Evolutionary conservation across 176 grass and related monocot genomes (phyloP).

Genomic region (Pharus latifolius): DNA sequence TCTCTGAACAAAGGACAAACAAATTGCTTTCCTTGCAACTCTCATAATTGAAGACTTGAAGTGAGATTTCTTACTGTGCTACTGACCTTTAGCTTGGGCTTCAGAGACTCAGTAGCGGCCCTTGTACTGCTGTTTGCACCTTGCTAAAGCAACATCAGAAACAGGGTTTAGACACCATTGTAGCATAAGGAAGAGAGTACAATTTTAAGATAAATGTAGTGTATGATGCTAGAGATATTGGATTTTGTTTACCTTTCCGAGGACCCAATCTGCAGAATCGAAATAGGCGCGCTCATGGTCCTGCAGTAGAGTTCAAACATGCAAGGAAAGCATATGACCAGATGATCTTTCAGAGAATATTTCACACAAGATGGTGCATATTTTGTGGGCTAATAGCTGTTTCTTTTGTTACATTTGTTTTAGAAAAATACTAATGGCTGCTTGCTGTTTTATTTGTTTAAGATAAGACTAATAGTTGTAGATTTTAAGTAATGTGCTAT

Average conservation of each 20-base stretch:
- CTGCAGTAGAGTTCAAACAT: constrained; percentile 24
- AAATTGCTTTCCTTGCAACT: too few relatives aligned
- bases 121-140: constrained; percentile 49
- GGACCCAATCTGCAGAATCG: constrained; percentile 89
- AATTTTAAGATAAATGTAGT: background rate
- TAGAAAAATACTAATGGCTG: background rate
- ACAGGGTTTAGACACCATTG: background rate
- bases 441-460: background rate
- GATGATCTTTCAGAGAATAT: background rate
- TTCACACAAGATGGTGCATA: background rate
- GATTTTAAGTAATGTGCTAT: too few relatives aligned
- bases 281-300: constrained; percentile 89
- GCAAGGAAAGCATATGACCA: background rate
- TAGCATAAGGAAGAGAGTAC: too few relatives aligned
- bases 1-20: constrained; percentile 28
- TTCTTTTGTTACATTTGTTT: too few relatives aligned
- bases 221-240: background rate
- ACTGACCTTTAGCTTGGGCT: constrained; percentile 87
- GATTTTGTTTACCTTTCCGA: constrained; percentile 61
- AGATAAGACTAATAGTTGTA: background rate
- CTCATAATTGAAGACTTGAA: too few relatives aligned
- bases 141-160: constrained; percentile 41
- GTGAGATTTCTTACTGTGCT: background rate
- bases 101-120: constrained; percentile 56
- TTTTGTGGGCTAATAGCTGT: background rate